Percentiles rank a stretch among this genome's conserved stretches.
Evolutionary conservation across 1,139 yeast species (phyloP).

Genomic region (Debaryomycetaceae sp.): DNA sequence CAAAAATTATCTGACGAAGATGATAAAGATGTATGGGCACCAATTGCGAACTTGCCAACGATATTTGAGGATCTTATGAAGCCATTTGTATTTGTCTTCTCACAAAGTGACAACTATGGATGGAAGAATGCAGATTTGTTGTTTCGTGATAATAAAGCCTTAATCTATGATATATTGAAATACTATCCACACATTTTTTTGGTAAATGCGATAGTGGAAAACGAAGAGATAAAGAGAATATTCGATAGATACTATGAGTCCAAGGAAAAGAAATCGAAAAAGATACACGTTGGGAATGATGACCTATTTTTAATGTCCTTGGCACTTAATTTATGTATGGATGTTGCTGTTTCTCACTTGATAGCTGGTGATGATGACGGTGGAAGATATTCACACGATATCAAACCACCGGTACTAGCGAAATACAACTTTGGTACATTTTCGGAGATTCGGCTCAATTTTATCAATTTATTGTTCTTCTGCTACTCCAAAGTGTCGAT

Average conservation of each 20-base stretch:
- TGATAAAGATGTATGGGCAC: conserved; percentile 16
- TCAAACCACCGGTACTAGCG: background rate
- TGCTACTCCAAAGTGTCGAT: conserved; percentile 48
- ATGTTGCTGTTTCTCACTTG: conserved; percentile 15
- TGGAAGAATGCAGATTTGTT: conserved; percentile 21
- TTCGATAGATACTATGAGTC: conserved; percentile 19
- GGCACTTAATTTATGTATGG: conserved; percentile 24
- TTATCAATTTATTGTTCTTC: conserved; percentile 37
- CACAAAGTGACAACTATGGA: conserved; percentile 13
- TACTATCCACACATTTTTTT: conserved; percentile 14
- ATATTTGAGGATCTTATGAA: conserved; percentile 15
- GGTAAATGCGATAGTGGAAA: conserved; percentile 14
- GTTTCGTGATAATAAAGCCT: conserved; percentile 16
- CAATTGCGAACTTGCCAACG: conserved; percentile 30
- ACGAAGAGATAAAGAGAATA: conserved; percentile 14
- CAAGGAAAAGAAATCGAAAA: conserved; percentile 4
- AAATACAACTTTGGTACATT: background rate
- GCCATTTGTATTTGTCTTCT: conserved; percentile 25
- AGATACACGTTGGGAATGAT: conserved; percentile 16
- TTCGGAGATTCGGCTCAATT: conserved; percentile 18
- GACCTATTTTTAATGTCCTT: conserved; percentile 34
- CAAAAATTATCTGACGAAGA: conserved; percentile 22
- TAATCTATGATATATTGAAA: conserved; percentile 21
- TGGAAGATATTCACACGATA: background rate
- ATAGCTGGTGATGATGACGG: background rate